Conservation (phyloP, 1,284 basidiomycete species). For the Omphalotus olearius region DNA sequence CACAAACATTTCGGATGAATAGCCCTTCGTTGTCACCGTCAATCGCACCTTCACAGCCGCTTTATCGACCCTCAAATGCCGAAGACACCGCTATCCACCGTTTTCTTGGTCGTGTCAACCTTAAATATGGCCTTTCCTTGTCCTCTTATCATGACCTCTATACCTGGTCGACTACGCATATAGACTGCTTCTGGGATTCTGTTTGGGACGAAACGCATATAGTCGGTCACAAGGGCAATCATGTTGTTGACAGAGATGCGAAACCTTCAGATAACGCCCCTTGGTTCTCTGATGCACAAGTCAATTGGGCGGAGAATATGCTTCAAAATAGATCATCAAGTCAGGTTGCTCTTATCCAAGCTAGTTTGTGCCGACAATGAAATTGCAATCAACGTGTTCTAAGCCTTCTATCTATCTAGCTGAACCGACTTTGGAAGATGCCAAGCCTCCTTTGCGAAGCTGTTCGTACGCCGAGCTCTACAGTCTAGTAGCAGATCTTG, state of each 20-base stretch:
- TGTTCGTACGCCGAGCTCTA: constrained; percentile 64
- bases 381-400: constrained; percentile 13
- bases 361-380: constrained; percentile 42
- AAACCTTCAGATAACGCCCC: constrained; percentile 68
- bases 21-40: too few species aligned
- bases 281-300: constrained; percentile 69
- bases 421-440: constrained; percentile 52
- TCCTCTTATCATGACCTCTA: constrained; percentile 65
- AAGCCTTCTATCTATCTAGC: constrained; percentile 30
- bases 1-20: not conserved
- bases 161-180: constrained; percentile 62
- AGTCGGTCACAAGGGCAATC: constrained; percentile 55
- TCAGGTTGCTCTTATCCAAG: constrained; percentile 74
- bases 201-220: constrained; percentile 75
- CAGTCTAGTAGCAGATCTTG: constrained; percentile 53
- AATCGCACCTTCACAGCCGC: constrained; percentile 19
- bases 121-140: constrained; percentile 43
- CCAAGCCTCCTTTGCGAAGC: constrained; percentile 40
- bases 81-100: constrained; percentile 47
- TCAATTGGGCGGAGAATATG: constrained; percentile 91
- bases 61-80: constrained; percentile 49
- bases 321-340: constrained; percentile 53
- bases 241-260: constrained; percentile 58
- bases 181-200: constrained; percentile 70
- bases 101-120: constrained; percentile 58